Evolutionary conservation across 345 rosid species (phyloP).

Genomic region (Boechera stricta): DNA sequence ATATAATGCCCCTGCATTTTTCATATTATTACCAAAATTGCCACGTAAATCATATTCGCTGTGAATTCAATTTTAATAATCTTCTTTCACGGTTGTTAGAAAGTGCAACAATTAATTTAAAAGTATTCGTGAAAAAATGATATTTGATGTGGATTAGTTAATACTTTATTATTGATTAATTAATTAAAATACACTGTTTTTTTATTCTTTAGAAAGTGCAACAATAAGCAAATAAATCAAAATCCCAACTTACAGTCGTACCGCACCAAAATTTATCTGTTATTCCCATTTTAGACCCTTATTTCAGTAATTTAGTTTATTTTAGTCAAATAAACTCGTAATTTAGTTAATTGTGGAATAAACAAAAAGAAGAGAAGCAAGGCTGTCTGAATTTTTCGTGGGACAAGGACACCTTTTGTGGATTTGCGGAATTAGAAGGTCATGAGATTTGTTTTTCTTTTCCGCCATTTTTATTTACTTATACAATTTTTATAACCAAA

Average conservation of each 20-base stretch:
- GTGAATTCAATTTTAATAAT: too few species aligned
- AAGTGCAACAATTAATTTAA: neutral
- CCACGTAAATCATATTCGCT: neutral
- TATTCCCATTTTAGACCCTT: slow-evolving; percentile 18
- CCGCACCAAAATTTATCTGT: neutral
- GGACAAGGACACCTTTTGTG: slow-evolving; percentile 38
- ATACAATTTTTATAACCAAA: slow-evolving; percentile 13
- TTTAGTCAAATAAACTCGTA: neutral
- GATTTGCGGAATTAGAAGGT: slow-evolving; percentile 38
- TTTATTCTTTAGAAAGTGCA: slow-evolving; percentile 38
- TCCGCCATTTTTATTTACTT: neutral
- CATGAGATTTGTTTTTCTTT: slow-evolving; percentile 20
- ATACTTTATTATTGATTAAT: neutral
- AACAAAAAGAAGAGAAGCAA: slow-evolving; percentile 12
- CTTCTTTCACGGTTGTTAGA: neutral
- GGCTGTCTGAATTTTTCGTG: slow-evolving; percentile 36
- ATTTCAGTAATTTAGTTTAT: slow-evolving; percentile 11
- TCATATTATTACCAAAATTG: neutral
- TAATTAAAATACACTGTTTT: slow-evolving; percentile 1
- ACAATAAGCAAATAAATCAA: neutral
- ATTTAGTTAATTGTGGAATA: neutral
- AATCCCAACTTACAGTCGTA: slow-evolving; percentile 32
- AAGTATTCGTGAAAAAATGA: neutral
- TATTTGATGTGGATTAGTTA: neutral
- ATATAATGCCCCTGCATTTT: neutral